phyloP scores from a whole-genome alignment of 805 yeast genomes.

The Metschnikowia lunata region DNA sequence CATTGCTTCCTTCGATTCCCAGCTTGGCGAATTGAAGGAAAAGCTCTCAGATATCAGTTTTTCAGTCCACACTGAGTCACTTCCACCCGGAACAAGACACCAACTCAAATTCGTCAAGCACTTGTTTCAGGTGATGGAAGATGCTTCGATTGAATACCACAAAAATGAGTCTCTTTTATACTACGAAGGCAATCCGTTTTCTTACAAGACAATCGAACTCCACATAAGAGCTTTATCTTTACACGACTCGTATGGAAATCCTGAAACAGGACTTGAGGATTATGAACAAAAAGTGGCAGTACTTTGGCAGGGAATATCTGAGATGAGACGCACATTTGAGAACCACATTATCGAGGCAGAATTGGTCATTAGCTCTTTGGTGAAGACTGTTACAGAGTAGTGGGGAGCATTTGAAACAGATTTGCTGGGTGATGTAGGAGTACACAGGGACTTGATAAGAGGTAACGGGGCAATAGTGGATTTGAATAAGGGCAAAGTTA shows the following conservation, averaged over 20 bases:
- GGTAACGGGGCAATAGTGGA: no score
- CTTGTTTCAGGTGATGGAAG: conserved; percentile 5
- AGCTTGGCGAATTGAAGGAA: not conserved
- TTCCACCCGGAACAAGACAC: not conserved
- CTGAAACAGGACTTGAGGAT: not conserved
- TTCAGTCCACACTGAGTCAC: not conserved
- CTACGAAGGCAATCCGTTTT: not conserved
- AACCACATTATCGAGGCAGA: conserved; percentile 2
- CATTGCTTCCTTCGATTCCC: not conserved
- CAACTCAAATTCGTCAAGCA: conserved; percentile 1
- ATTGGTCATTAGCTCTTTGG: not conserved
- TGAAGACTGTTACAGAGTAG: not conserved
- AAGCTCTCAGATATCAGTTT: not conserved
- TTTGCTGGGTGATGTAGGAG: no score
- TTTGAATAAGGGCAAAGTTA: no score
- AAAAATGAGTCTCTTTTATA: not conserved
- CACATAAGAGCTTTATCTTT: conserved; percentile 1
- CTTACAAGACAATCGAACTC: conserved; percentile 2
- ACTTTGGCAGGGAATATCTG: not conserved
- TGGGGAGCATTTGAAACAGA: no score
- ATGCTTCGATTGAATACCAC: conserved; percentile 1
- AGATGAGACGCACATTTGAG: conserved; percentile 1
- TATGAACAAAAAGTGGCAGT: not conserved
- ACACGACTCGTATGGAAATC: conserved; percentile 3
- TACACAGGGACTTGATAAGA: no score